Base-by-base conservation (phyloP, 164 flowering plant species). In the Cinnamomum micranthum region DNA sequence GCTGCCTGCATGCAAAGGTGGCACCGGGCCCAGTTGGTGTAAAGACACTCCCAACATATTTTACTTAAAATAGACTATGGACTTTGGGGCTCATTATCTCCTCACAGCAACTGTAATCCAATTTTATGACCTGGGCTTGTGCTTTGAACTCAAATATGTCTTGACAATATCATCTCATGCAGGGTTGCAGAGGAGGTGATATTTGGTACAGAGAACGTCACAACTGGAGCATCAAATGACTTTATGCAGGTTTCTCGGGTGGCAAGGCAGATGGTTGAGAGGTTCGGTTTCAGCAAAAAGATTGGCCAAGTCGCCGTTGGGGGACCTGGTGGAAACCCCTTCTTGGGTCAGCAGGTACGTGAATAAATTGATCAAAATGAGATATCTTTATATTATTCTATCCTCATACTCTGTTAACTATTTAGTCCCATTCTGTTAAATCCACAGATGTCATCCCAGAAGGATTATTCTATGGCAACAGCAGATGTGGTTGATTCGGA, bases 301-400 rank as follows among this genome's bases (percentile, higher is more conserved):
- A 93, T 95, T 59, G 99, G 99, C n/a, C 99, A 95, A 81, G 84
- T 93, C 50, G 99, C 99, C 66, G 86, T 95, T 62, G 99, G 99
- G 33, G 98, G 97, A 71, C 82, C 87, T 72, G 98, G 99, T 51
- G 99, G 99, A 63, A 88, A 93, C 71, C 97, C 99, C 74, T 95
- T 95, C 89, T 82, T 95, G 69, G 99, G 99, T 63, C 99, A 95
- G 78, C 94, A 89, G 90, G 98, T 91, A 81, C 66, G 6, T 24
- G 12, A 50, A 67, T 31, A 25, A 13, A 28, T 28, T 22, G 23
- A 20, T 60, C 24, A 3, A 9, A 20, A 60, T 23, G 11, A 5
- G 64, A 12, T 22, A 14, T 13, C 15, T 17, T 20, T 67, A 25
- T 28, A 20, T 28, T 31, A 67, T 67, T 3, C 9, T n/a, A 67